phyloP scores from a whole-genome alignment of 192 early-diverging fungal species.

The Funneliformis mosseae region DNA sequence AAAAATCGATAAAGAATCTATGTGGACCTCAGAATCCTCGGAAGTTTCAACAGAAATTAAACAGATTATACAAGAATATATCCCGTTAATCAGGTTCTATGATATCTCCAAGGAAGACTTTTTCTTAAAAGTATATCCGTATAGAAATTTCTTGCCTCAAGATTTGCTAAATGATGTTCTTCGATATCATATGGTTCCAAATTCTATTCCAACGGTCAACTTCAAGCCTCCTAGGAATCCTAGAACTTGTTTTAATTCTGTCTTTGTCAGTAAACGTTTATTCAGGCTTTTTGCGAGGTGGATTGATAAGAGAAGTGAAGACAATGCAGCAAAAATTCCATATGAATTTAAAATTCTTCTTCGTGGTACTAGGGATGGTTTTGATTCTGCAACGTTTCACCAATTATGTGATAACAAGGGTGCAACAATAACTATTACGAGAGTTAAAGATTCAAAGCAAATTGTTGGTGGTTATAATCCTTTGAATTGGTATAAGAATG shows the following conservation, averaged over 20 bases:
- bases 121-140: conserved; percentile 1
- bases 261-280: background rate
- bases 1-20: background rate
- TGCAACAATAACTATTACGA: background rate
- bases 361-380: background rate
- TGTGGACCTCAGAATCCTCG: background rate
- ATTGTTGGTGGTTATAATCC: background rate
- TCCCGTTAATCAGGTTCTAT: conserved; percentile 2
- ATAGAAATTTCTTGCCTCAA: background rate
- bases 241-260: background rate
- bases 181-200: background rate
- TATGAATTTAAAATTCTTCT: background rate
- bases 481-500: background rate
- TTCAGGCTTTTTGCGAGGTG: background rate
- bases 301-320: background rate
- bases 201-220: background rate
- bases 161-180: background rate
- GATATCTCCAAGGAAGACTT: conserved; percentile 1
- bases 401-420: background rate
- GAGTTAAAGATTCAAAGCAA: background rate
- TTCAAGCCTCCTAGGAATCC: background rate
- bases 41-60: background rate
- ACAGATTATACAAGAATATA: background rate
- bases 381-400: background rate
- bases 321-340: background rate